Percentiles rank a stretch among this genome's conserved stretches.
phyloP scores from a whole-genome alignment of 2,329 filamentous ascomycete species.

The Aureobasidium pullulans region DNA sequence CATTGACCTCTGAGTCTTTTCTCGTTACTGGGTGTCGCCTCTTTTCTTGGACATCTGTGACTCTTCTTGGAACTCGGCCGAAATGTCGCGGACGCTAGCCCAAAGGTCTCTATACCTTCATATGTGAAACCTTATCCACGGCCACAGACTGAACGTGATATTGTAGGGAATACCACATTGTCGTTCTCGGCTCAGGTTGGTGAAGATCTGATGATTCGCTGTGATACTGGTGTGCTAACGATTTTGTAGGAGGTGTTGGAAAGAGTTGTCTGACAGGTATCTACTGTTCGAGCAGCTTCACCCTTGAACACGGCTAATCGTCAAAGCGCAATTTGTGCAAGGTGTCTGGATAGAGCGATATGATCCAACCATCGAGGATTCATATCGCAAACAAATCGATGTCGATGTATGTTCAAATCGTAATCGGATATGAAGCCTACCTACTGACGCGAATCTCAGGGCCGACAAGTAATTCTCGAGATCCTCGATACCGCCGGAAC shows the following conservation, averaged over 20 bases:
- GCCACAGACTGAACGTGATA: background rate
- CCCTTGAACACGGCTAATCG: background rate
- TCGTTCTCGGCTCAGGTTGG: conserved; percentile 72
- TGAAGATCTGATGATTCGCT: conserved; percentile 15
- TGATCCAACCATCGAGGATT: conserved; percentile 57
- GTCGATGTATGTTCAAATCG: conserved; percentile 65
- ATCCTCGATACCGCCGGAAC: conserved; percentile 89
- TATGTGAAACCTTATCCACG: background rate
- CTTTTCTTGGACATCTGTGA: background rate
- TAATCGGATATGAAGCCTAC: too few relatives aligned
- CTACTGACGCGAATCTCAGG: conserved; percentile 41
- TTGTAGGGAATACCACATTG: conserved; percentile 67
- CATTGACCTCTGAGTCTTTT: too few relatives aligned
- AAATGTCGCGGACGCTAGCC: conserved; percentile 25
- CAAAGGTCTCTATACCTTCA: conserved; percentile 19
- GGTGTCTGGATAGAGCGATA: conserved; percentile 85
- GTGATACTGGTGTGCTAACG: background rate
- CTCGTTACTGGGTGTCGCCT: background rate
- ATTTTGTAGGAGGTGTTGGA: conserved; percentile 66
- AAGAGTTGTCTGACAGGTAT: conserved; percentile 88
- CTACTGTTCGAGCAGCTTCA: conserved; percentile 18
- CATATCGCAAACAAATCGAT: conserved; percentile 54
- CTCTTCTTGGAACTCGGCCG: background rate
- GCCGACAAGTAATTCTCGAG: conserved; percentile 80
- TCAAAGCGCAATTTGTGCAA: conserved; percentile 78